Evolutionary conservation across 2,329 filamentous ascomycete species (phyloP), one percentile per base, ranked within the genome.

Genomic region (Trichoderma atrobrunneum): DNA sequence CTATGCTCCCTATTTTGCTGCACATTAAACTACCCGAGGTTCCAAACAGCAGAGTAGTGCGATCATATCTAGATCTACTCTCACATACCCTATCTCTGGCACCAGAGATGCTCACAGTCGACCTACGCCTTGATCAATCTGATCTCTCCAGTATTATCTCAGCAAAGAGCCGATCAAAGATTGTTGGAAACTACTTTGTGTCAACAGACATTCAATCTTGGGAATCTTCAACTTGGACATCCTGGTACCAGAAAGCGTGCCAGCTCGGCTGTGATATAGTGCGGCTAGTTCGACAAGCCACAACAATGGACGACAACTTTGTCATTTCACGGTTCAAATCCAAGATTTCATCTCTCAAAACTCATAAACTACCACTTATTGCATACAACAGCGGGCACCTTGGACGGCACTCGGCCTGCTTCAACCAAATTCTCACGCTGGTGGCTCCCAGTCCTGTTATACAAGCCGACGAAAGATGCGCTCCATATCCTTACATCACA

Each of bases 221-320:
- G 66, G 36, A 61, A 21, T 69, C 66, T 28, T 39, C 66, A 24
- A 16, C 56, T 24, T 69, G 66, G 66, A 26, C 12, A n/a, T 69
- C 66, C n/a, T 69, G 56, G 66, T 69, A 69, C 21, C 66, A 61
- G 56, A 69, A 69, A 54, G 66, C 66, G 8, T 61, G 56, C 14
- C 66, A 69, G 28, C 56, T 69, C 4, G 66, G 66, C 21, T 69
- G 56, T 16, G 66, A 69, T 26, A 51, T 69, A 28, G 66, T 69
- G 16, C 56, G 66, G n/a, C 28, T 69, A 1, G 36, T 69, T 3
- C 66, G 66, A 26, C n/a, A 34, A 18, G 66, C 66, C 12, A 69
- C 51, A 36, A 36, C 56, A 12, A 61, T 69, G 66, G 66, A 69
- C 3, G 66, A 69, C 3, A 69, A 69, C 21, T 69, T 61, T 61